Conservation (phyloP, 169 alveolate genomes). For the Miamiensis avidus region DNA sequence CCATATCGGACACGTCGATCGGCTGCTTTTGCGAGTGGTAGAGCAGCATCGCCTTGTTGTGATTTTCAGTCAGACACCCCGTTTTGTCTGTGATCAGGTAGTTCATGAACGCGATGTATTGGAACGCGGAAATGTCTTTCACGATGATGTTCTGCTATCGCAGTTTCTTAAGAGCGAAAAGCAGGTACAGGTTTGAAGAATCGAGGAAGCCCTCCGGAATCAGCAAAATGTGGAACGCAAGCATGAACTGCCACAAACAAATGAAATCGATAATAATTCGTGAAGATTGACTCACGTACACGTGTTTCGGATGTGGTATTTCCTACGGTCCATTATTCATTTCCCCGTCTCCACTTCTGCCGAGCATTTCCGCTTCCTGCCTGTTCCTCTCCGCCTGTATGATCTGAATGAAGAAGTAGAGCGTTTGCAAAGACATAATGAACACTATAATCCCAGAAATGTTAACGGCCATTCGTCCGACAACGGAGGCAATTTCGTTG, state of each 20-base stretch:
- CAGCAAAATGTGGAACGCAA: not conserved
- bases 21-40: not conserved
- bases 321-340: too few species aligned
- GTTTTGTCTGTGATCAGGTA: not conserved
- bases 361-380: too few species aligned
- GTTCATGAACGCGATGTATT: not conserved
- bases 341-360: too few species aligned
- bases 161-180: not conserved
- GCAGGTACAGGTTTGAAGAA: not conserved
- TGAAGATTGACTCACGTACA: too few species aligned
- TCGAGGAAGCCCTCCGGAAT: not conserved
- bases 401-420: not conserved
- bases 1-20: not conserved
- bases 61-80: not conserved
- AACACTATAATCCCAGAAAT: not conserved
- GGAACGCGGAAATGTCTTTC: not conserved
- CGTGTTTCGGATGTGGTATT: too few species aligned
- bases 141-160: not conserved
- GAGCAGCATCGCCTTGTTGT: not conserved
- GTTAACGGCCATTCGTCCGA: not conserved
- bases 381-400: too few species aligned
- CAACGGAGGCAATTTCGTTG: not conserved
- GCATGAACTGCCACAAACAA: too few species aligned
- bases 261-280: not conserved
- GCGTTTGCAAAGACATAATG: not conserved